A percentile compares a stretch with the other conserved stretches of the same genome.
Conservation (phyloP, 169 alveolate species). For the Eimeria necatrix region DNA sequence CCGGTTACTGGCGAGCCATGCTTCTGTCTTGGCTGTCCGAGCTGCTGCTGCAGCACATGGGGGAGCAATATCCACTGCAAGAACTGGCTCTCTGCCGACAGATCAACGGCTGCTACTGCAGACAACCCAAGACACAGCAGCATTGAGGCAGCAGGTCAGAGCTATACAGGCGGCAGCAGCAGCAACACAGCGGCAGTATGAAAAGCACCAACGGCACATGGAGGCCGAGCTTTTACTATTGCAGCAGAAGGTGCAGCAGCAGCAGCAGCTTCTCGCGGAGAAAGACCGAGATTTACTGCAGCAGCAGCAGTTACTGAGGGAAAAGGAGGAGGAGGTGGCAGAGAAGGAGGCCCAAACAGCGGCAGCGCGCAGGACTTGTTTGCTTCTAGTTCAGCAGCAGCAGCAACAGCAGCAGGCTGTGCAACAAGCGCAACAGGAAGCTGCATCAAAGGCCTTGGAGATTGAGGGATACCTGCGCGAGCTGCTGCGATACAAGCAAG, state of each 20-base stretch:
- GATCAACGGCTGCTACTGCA: slow-evolving; percentile 30
- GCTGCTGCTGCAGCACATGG: slow-evolving; percentile 54
- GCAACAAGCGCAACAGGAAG: slow-evolving; percentile 79
- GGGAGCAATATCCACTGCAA: slow-evolving; percentile 54
- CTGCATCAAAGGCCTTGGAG: slow-evolving; percentile 73
- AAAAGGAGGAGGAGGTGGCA: slow-evolving; percentile 72
- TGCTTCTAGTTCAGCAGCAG: slow-evolving; percentile 73
- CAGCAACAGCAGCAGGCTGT: slow-evolving; percentile 72
- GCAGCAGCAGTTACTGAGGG: slow-evolving; percentile 66
- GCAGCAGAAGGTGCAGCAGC: slow-evolving; percentile 74
- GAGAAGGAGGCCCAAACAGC: slow-evolving; percentile 77
- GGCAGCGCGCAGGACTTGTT: slow-evolving; percentile 74
- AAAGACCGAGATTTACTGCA: slow-evolving; percentile 57
- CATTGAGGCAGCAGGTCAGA: slow-evolving; percentile 53
- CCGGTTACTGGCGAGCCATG: slow-evolving; percentile 68
- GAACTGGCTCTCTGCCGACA: slow-evolving; percentile 1
- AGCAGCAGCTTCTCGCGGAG: slow-evolving; percentile 66
- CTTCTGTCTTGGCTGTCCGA: slow-evolving; percentile 64
- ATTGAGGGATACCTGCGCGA: slow-evolving; percentile 76
- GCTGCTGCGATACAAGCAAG: slow-evolving; percentile 77
- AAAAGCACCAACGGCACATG: slow-evolving; percentile 59
- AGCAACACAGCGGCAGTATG: slow-evolving; percentile 65
- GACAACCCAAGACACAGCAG: slow-evolving; percentile 39
- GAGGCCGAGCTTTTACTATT: slow-evolving; percentile 58
- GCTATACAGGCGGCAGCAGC: slow-evolving; percentile 58